Evolutionary conservation across 2,329 filamentous ascomycete species (phyloP), one percentile per base, ranked within the genome.

Genomic region (Penicillium brasilianum): DNA sequence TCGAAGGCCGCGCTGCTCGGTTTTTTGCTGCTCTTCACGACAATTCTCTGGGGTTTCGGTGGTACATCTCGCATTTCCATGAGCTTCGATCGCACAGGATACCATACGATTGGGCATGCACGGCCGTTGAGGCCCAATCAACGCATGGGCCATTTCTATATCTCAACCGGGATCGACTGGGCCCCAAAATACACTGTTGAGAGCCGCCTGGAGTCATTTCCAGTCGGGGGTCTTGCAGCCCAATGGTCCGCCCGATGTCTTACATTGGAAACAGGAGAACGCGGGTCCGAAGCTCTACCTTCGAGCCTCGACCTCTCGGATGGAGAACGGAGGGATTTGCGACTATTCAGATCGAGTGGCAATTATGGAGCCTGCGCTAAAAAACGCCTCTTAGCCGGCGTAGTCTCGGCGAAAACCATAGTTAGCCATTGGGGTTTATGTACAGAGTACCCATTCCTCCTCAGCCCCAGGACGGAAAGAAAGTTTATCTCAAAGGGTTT

Each of bases 161-260:
- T 56, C 46, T 53, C 14, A 52, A 55, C 34, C 50, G 32, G 28
- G 58, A 64, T 62, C 59, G 58, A 61, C 59, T 20, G 34, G 30
- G 41, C 16, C 49, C 44, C 55, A 58, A 41, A 43, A 32, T 57
- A 55, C 46, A 22, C 20, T 50, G 59, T 46, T 55, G 51, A 43
- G 60, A 63, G 55, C 61, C 58, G 57, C 55, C 37, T 62, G 49
- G 55, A 59, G 48, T 36, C 50, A 59, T 54, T 58, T 28, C 39
- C 52, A 54, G 32, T 34, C n/a, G 25, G 57, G 25, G 44, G 34
- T 18, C 46, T 65, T 69, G 66, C 61, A 67, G 65, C 67, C 67
- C 67, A 68, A 69, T 62, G 39, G 54, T 59, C 54, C 39, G 65
- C 67, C 67, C 65, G 65, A 68, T 68, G 58, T 62, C 59, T 58